Base-by-base conservation (phyloP, 1,284 basidiomycete species). In the Ustilago sp. region DNA sequence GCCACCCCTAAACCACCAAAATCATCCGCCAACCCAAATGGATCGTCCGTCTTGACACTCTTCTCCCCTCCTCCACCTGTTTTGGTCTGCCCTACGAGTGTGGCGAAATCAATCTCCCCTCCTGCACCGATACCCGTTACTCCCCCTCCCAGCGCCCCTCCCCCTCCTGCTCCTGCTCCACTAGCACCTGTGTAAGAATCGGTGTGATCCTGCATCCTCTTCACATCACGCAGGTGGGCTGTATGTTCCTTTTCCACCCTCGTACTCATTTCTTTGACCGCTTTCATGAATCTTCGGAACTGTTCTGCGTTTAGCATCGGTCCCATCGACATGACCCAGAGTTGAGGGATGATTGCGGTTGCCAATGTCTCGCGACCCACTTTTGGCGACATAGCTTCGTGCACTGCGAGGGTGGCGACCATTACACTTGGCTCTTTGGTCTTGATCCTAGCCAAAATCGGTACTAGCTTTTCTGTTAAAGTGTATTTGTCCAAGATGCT, bases 351-450 rank as follows among this genome's bases (percentile, higher is more conserved):
- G 55, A 85, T 77, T 15, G 76, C 71, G 0, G 93, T 96, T 0
- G 96, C 96, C 17, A 98, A 93, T 4, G 95, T 94, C 87, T 98
- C 95, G 52, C 94, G 90, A 79, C 98, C 95, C 4, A 98, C 92
- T 86, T 98, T 99, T 79, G 91, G 90, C 2, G 95, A 94, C 94
- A 98, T 97, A 4, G 93, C 93, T 86, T 98, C 95, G 87, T 99
- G 95, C 0, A 99, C 95, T 9, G 91, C 91, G 48, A 98, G 88
- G 0, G 95, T 97, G 1, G 94, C 94, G 90, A 84, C 73, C 86
- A 87, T 86, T 4, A 87, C 86, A n/a, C 81, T 82, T 7, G 86
- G 85, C 72, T 87, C 88, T 91, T 90, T 97, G 2, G 96, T 99
- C 63, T 96, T 92, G 81, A 99, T 98, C 85, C 94, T 95, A 0